Conservation (phyloP, 352 stramenopile genomes). For the Pythium coloratum region DNA sequence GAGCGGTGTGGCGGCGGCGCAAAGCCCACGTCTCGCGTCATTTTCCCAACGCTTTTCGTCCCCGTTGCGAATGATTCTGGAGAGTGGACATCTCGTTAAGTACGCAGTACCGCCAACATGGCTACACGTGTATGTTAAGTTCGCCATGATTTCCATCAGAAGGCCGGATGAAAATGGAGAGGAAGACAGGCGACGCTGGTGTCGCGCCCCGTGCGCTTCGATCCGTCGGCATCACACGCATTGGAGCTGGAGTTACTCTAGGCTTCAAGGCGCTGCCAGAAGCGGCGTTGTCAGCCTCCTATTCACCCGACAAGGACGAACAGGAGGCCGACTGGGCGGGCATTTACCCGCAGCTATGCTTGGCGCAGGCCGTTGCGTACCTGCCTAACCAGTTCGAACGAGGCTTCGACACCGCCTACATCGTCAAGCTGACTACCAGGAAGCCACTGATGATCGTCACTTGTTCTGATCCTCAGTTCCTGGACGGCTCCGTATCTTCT, state of each 20-base stretch:
- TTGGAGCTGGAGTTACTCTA: background rate
- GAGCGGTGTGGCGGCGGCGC: slow-evolving; percentile 10
- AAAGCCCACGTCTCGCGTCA: slow-evolving; percentile 10
- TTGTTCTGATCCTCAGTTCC: background rate
- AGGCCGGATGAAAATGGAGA: background rate
- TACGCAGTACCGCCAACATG: background rate
- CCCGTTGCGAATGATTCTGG: background rate
- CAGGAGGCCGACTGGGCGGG: slow-evolving; percentile 24
- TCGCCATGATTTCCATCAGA: background rate
- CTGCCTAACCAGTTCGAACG: slow-evolving; percentile 34
- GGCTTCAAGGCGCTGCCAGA: slow-evolving; percentile 7
- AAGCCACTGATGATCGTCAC: slow-evolving; percentile 9
- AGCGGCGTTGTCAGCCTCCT: background rate
- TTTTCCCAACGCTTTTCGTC: background rate
- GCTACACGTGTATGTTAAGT: background rate
- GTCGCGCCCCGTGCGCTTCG: background rate
- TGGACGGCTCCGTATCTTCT: background rate
- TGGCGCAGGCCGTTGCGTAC: slow-evolving; percentile 30
- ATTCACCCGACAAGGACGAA: background rate
- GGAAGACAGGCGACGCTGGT: too few species aligned
- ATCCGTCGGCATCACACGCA: background rate
- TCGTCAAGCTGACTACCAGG: slow-evolving; percentile 18
- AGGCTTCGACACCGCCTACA: slow-evolving; percentile 6
- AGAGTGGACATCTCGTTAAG: background rate
- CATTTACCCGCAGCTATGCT: slow-evolving; percentile 31